Evolutionary conservation across 73 alveolate genomes (phyloP).

Genomic region (Paramecium tetraurelia): DNA sequence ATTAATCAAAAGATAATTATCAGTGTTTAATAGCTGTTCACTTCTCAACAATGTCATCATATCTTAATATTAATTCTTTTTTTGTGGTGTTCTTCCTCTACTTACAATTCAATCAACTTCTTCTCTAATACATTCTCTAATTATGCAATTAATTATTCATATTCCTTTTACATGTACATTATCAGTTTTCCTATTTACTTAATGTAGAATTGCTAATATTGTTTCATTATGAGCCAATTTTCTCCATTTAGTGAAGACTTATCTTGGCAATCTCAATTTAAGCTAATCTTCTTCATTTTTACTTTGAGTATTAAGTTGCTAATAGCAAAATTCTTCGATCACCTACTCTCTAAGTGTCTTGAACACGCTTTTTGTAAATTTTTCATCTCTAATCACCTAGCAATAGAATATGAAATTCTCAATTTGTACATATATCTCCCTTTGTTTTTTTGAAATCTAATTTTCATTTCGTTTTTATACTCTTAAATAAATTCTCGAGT

Average conservation of each 20-base stretch:
- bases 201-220: not conserved
- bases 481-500: not conserved
- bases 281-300: not conserved
- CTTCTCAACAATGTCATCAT: constrained; percentile 10
- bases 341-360: not conserved
- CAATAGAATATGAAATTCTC: constrained; percentile 39
- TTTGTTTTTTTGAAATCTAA: not conserved
- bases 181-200: constrained; percentile 25
- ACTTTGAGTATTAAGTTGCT: not conserved
- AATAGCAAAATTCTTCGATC: not conserved
- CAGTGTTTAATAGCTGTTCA: not conserved
- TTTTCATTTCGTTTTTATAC: not conserved
- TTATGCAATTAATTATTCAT: not conserved
- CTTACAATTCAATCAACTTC: constrained; percentile 4
- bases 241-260: constrained; percentile 12
- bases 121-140: constrained; percentile 22
- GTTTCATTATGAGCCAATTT: not conserved
- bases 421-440: not conserved
- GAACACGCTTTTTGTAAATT: not conserved
- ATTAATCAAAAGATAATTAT: too few species aligned
- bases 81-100: constrained; percentile 27
- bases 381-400: not conserved
- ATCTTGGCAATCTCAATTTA: not conserved
- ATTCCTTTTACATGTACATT: not conserved
- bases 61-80: constrained; percentile 7